phyloP scores from a whole-genome alignment of 2,329 filamentous ascomycete genomes.

The Cytospora schulzeri region DNA sequence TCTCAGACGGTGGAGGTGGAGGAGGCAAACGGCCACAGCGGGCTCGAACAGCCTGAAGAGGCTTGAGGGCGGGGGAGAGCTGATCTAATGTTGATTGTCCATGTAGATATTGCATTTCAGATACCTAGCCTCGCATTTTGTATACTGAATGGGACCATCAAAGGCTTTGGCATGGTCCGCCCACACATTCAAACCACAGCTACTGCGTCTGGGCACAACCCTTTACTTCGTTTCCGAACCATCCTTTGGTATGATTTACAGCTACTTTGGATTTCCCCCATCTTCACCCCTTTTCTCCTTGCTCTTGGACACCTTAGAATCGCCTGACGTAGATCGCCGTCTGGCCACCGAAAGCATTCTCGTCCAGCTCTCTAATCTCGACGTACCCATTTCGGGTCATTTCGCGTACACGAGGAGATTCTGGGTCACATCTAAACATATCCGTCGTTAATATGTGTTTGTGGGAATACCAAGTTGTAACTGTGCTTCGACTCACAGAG shows the following conservation, averaged over 20 bases:
- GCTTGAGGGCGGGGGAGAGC: not conserved
- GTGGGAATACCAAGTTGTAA: too few relatives aligned
- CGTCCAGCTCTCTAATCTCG: not conserved
- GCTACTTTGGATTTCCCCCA: too few relatives aligned
- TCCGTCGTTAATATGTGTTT: not conserved
- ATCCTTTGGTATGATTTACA: too few relatives aligned
- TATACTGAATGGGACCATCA: not conserved
- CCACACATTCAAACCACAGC: too few relatives aligned
- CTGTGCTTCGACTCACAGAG: not conserved
- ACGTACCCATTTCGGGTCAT: not conserved
- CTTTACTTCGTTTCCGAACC: too few relatives aligned
- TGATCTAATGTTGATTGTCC: not conserved
- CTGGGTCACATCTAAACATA: constrained; percentile 2
- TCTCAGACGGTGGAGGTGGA: not conserved
- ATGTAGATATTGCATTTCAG: not conserved
- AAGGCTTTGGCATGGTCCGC: not conserved
- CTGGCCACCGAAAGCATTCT: not conserved
- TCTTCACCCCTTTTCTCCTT: too few relatives aligned
- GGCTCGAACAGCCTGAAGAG: not conserved
- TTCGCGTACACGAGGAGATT: not conserved
- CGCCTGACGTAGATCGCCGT: not conserved
- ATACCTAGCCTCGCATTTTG: constrained; percentile 7
- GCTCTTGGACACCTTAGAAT: not conserved
- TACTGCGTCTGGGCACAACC: too few relatives aligned
- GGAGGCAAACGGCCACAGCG: not conserved